These are phyloP conservation scores for Aphanomyces astaci DNA, from an alignment of 352 stramenopile species.

Conservation along the genomic window DNA sequence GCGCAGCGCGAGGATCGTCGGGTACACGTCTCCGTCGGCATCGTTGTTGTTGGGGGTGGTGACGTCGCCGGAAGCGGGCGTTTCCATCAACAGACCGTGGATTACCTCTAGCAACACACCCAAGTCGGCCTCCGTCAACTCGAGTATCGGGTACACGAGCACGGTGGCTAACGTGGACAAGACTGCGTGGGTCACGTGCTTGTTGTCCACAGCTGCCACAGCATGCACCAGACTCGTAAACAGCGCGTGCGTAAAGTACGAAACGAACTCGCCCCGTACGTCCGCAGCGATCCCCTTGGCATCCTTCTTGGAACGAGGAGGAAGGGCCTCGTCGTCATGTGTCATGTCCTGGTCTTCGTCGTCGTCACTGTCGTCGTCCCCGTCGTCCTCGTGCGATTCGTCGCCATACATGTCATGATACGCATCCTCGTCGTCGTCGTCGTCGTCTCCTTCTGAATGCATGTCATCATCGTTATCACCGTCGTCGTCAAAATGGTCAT, in stretches of 20 bases:
- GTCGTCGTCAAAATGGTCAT: conserved; percentile 31
- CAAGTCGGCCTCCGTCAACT: background rate
- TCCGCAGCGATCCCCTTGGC: too few species aligned
- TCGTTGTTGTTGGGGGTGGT: too few species aligned
- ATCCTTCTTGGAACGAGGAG: too few species aligned
- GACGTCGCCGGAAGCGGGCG: too few species aligned
- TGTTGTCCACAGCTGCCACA: conserved; percentile 11
- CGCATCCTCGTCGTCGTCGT: conserved; percentile 42
- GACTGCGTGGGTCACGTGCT: conserved; percentile 5
- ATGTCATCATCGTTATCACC: too few species aligned
- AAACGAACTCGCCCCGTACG: background rate
- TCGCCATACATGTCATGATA: conserved; percentile 45
- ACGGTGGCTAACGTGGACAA: background rate
- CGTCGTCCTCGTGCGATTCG: conserved; percentile 27
- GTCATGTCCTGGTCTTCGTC: background rate
- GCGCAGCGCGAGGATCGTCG: conserved; percentile 61
- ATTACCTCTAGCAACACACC: background rate
- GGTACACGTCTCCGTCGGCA: conserved; percentile 39
- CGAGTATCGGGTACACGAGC: conserved; percentile 1
- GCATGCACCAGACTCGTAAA: background rate
- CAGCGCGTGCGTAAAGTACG: background rate
- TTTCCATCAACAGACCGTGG: conserved; percentile 15
- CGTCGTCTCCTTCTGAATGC: conserved; percentile 41
- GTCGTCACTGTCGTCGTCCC: conserved; percentile 25
- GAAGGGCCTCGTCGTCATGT: background rate